These are phyloP conservation scores for Parasarocladium wereldwijsianum DNA, from an alignment of 2,329 filamentous ascomycete genomes.

Conservation along the genomic window DNA sequence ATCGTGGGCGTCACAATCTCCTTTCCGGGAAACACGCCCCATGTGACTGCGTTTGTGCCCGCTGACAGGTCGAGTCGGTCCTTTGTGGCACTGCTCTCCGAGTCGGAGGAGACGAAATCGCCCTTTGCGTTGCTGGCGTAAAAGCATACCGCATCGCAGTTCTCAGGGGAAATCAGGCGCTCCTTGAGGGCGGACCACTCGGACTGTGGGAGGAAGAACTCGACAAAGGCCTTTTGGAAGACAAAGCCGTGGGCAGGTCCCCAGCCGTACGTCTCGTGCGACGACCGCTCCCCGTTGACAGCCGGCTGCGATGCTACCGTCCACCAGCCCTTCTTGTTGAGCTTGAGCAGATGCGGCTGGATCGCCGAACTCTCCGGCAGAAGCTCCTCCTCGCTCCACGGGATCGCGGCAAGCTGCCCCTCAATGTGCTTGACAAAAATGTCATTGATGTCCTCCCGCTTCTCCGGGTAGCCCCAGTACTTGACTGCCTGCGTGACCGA, in stretches of 20 bases:
- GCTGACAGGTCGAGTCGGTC: constrained; percentile 8
- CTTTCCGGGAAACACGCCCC: constrained; percentile 90
- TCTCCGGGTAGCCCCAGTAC: constrained; percentile 71
- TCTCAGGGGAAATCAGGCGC: constrained; percentile 39
- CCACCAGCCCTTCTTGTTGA: constrained; percentile 85
- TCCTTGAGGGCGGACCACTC: constrained; percentile 58
- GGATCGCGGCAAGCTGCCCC: constrained; percentile 67
- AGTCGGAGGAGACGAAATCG: constrained; percentile 62
- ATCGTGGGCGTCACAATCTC: constrained; percentile 95
- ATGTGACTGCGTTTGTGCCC: constrained; percentile 86
- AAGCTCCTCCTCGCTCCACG: constrained; percentile 86
- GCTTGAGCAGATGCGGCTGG: constrained; percentile 52
- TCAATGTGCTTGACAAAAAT: constrained; percentile 72
- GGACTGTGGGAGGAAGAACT: constrained; percentile 69
- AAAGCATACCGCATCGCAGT: constrained; percentile 61
- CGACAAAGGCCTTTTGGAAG: constrained; percentile 96
- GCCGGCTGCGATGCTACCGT: constrained; percentile 91
- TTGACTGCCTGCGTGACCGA: constrained; percentile 68
- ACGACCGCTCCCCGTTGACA: constrained; percentile 70
- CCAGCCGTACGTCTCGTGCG: constrained; percentile 77
- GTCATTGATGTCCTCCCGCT: constrained; percentile 54
- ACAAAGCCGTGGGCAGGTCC: constrained; percentile 85
- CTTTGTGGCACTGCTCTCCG: constrained; percentile 18
- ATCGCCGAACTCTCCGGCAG: constrained; percentile 76
- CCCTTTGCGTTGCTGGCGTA: constrained; percentile 70